phyloP scores from a whole-genome alignment of 2,329 filamentous ascomycete genomes.

The Alternaria consortialis region DNA sequence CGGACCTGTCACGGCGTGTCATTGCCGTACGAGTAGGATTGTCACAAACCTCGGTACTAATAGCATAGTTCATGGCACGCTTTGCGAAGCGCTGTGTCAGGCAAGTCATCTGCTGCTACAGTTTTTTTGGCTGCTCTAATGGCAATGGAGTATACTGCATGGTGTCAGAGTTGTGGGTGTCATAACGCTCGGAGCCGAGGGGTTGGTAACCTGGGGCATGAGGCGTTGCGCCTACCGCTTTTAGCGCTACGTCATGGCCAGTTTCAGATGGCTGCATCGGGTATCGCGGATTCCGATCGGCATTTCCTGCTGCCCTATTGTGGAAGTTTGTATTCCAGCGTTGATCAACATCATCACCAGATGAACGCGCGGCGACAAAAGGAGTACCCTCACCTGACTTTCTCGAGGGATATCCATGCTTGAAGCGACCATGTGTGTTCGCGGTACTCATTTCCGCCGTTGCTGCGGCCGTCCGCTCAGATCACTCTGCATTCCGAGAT shows the following conservation, averaged over 20 bases:
- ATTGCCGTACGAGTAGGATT: conserved; percentile 12
- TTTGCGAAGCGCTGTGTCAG: neutral
- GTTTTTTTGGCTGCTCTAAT: neutral
- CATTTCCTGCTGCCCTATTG: neutral
- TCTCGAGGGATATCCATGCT: neutral
- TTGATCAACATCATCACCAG: neutral
- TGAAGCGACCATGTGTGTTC: neutral
- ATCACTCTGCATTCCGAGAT: neutral
- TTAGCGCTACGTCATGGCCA: conserved; percentile 9
- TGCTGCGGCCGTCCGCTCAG: neutral
- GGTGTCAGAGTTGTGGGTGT: neutral
- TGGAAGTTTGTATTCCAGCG: neutral
- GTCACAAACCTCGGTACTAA: neutral
- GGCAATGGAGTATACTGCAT: neutral
- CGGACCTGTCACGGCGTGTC: conserved; percentile 15
- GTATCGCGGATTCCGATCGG: neutral
- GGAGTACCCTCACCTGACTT: conserved; percentile 1
- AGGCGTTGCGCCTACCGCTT: conserved; percentile 13
- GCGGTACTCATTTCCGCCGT: conserved; percentile 2
- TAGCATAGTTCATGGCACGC: neutral
- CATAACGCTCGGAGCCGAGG: neutral
- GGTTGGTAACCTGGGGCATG: conserved; percentile 8
- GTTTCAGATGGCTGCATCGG: conserved; percentile 10
- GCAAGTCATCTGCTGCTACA: neutral
- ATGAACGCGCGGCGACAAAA: conserved; percentile 9